A percentile compares a stretch with the other conserved stretches of the same genome.
Evolutionary conservation across 1,284 basidiomycete species (phyloP).

Genomic region (Malassezia slooffiae): DNA sequence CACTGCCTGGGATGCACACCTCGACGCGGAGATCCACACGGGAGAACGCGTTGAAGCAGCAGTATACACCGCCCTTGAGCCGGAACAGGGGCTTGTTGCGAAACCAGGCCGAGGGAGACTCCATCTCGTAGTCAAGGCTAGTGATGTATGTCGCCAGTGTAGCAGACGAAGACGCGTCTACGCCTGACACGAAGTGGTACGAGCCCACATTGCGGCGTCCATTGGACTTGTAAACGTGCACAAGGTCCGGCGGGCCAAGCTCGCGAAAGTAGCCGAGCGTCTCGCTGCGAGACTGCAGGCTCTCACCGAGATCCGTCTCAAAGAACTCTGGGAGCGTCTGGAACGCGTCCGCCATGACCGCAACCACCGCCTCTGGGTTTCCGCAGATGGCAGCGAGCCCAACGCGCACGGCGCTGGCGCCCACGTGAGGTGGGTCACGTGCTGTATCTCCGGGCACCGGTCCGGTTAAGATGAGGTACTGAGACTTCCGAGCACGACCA

Average conservation of each 20-base stretch:
- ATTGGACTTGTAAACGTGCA: constrained; percentile 79
- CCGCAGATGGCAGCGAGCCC: neutral
- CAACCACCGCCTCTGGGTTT: no score
- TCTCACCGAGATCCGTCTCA: constrained; percentile 81
- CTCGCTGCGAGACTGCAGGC: constrained; percentile 78
- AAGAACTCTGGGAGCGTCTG: constrained; percentile 44
- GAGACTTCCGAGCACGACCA: constrained; percentile 12
- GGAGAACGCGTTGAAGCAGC: constrained; percentile 97
- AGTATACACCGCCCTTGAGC: constrained; percentile 85
- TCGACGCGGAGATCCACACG: constrained; percentile 92
- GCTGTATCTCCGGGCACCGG: neutral
- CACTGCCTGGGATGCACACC: constrained; percentile 94
- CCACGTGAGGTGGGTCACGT: constrained; percentile 10
- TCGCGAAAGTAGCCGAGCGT: constrained; percentile 85
- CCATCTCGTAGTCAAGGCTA: constrained; percentile 85
- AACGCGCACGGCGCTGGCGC: constrained; percentile 4
- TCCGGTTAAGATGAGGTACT: constrained; percentile 1
- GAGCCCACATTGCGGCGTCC: constrained; percentile 53
- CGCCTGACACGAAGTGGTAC: constrained; percentile 61
- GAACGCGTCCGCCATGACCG: constrained; percentile 43
- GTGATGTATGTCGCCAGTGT: constrained; percentile 97
- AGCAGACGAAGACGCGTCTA: constrained; percentile 92
- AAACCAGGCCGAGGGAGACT: constrained; percentile 86
- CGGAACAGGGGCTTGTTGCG: constrained; percentile 64
- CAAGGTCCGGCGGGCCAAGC: constrained; percentile 90